Conservation (phyloP, 768 basidiomycete species). For the Termitomyces heimii region DNA sequence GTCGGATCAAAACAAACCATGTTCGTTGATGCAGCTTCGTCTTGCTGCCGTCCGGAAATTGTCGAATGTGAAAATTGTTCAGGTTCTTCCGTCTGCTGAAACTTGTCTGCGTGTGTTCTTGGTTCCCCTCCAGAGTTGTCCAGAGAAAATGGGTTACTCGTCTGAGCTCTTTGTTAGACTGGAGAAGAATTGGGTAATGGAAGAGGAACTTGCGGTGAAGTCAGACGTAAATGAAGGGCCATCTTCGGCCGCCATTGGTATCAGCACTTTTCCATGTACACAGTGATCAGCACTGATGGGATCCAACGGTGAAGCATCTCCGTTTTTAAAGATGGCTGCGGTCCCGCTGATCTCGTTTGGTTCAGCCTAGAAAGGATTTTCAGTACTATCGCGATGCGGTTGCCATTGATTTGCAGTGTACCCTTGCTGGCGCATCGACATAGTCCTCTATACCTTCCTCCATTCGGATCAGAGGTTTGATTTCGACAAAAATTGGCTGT, state of each 20-base stretch:
- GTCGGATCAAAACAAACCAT: background rate
- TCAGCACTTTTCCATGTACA: background rate
- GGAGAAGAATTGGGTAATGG: background rate
- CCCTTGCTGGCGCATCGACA: background rate
- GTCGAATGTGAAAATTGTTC: background rate
- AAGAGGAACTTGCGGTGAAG: background rate
- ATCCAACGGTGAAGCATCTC: no score
- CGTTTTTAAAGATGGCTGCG: no score
- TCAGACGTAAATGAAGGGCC: background rate
- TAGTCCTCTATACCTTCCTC: background rate
- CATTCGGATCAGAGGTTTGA: constrained; percentile 1
- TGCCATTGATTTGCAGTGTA: background rate
- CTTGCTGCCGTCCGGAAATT: background rate
- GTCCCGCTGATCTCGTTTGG: background rate
- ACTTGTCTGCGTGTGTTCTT: background rate
- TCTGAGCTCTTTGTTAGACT: background rate
- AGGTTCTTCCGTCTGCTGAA: background rate
- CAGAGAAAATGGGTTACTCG: background rate
- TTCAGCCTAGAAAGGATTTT: background rate
- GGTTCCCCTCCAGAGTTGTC: no score
- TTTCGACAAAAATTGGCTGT: background rate
- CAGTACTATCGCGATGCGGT: background rate
- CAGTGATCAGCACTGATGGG: background rate
- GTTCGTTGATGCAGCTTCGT: background rate
- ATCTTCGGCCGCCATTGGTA: background rate